A percentile compares a stretch with the other conserved stretches of the same genome.
Evolutionary conservation across 441 rosid species (phyloP).

Genomic region (Capsella rubella): DNA sequence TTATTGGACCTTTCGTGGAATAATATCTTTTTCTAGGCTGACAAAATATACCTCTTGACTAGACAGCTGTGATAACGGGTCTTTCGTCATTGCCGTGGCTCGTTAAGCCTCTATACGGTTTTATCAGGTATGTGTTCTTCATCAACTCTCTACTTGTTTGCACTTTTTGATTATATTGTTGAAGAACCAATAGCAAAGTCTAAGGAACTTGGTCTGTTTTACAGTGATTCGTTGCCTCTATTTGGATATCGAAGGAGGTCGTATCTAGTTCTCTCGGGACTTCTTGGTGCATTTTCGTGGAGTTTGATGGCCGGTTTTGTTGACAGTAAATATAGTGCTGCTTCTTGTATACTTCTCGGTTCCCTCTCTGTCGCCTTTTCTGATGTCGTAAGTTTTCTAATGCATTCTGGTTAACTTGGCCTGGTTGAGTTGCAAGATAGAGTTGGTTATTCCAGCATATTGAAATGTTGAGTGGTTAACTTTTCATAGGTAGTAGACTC

Average conservation of each 20-base stretch:
- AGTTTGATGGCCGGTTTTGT: conserved; percentile 91
- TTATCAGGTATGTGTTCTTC: conserved; percentile 71
- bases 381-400: conserved; percentile 71
- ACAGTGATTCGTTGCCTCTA: conserved; percentile 89
- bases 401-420: not conserved
- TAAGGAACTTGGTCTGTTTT: conserved; percentile 33
- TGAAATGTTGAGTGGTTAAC: not conserved
- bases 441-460: not conserved
- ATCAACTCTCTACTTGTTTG: not conserved
- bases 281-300: conserved; percentile 97
- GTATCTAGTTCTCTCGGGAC: conserved; percentile 90
- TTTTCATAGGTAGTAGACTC: conserved; percentile 87
- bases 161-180: conserved; percentile 10
- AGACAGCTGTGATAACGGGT: conserved; percentile 97
- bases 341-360: conserved; percentile 87
- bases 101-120: conserved; percentile 91
- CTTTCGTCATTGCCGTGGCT: conserved; percentile 98
- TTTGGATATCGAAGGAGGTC: conserved; percentile 98
- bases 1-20: not conserved
- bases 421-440: conserved; percentile 1
- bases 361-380: conserved; percentile 98
- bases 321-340: conserved; percentile 85
- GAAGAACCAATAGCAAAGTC: conserved; percentile 17
- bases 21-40: conserved; percentile 47
- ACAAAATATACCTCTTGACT: conserved; percentile 59